Conservation (phyloP, 306 rosid species). For the Malus domestica region DNA sequence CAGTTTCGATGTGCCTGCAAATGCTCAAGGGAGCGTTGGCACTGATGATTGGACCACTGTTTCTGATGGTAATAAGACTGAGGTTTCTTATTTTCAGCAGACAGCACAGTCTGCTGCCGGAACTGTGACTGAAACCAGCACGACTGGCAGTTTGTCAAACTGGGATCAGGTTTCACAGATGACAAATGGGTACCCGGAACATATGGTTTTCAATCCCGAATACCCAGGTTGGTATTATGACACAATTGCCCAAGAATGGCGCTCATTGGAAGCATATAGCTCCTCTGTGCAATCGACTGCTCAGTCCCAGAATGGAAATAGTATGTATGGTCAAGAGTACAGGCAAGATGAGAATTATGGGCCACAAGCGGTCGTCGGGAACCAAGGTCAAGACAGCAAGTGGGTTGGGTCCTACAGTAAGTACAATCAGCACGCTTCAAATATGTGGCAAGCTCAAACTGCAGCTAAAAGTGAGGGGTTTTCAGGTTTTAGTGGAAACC, state of each 20-base stretch:
- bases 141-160: constrained; percentile 32
- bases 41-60: constrained; percentile 38
- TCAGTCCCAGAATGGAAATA: constrained; percentile 24
- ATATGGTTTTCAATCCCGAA: constrained; percentile 73
- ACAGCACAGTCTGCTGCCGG: constrained; percentile 37
- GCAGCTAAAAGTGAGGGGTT: constrained; percentile 20
- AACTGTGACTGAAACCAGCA: constrained; percentile 49
- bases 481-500: constrained; percentile 36
- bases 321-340: constrained; percentile 25
- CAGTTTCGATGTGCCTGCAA: constrained; percentile 18
- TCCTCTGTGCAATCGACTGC: constrained; percentile 38
- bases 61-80: constrained; percentile 37
- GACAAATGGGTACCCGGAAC: constrained; percentile 62
- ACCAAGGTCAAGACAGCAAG: constrained; percentile 42
- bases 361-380: constrained; percentile 25
- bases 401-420: constrained; percentile 34
- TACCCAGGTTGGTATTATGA: constrained; percentile 84
- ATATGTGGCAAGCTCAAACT: constrained; percentile 30
- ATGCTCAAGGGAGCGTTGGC: constrained; percentile 27
- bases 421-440: constrained; percentile 40
- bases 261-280: constrained; percentile 47
- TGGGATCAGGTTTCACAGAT: constrained; percentile 53
- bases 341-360: constrained; percentile 33
- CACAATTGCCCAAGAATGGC: constrained; percentile 64
- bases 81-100: constrained; percentile 51